Conservation (phyloP, 805 yeast species). For the Tanozyma kutaoensis region DNA sequence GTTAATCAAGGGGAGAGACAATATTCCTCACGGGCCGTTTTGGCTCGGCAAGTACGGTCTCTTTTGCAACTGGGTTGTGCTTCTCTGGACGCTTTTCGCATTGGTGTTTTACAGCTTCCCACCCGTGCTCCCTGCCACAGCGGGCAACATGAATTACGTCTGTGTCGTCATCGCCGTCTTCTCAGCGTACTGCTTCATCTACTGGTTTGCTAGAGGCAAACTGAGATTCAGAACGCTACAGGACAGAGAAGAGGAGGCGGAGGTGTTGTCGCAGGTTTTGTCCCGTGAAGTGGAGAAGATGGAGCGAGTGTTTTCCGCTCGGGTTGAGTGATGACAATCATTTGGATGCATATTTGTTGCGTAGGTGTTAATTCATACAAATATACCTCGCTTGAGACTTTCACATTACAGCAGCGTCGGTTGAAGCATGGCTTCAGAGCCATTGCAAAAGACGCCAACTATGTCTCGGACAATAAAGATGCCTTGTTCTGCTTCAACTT, state of each 20-base stretch:
- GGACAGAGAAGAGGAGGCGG: slow-evolving; percentile 8
- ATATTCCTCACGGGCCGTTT: slow-evolving; percentile 49
- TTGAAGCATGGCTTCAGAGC: no score
- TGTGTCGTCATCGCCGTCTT: slow-evolving; percentile 40
- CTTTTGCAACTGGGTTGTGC: slow-evolving; percentile 33
- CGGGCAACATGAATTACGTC: slow-evolving; percentile 56
- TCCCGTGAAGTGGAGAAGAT: no score
- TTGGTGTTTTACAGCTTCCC: slow-evolving; percentile 56
- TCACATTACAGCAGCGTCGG: no score
- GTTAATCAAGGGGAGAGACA: slow-evolving; percentile 34
- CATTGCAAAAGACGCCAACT: no score
- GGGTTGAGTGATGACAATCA: no score
- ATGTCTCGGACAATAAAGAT: no score
- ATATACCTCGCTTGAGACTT: no score
- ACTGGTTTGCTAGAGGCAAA: slow-evolving; percentile 37
- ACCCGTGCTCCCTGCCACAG: slow-evolving; percentile 44
- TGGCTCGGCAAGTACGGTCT: slow-evolving; percentile 49
- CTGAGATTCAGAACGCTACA: slow-evolving; percentile 7
- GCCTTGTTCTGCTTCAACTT: no score
- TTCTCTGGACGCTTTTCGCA: slow-evolving; percentile 48
- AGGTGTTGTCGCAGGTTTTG: no score
- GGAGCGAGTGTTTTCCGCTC: no score
- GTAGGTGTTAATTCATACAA: no score
- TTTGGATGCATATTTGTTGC: no score
- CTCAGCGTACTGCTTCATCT: slow-evolving; percentile 27